phyloP scores from a whole-genome alignment of 108 stramenopile genomes.

The Stephanodiscus triporus region DNA sequence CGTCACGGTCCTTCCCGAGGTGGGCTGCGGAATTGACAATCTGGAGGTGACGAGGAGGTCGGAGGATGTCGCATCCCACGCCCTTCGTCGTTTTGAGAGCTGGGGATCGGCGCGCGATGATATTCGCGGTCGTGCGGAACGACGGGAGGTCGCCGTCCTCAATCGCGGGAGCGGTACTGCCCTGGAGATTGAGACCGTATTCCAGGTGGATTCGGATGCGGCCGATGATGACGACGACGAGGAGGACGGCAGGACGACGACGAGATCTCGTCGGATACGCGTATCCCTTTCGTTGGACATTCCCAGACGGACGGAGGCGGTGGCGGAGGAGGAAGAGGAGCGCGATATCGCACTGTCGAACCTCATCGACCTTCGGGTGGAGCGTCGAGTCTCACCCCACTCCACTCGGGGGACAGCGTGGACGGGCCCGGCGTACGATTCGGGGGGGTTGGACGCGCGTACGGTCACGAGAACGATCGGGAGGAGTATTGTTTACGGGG shows the following conservation, averaged over 20 bases:
- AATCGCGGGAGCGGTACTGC: not conserved
- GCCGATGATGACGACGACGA: slow-evolving; percentile 4
- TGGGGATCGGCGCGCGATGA: not conserved
- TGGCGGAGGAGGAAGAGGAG: no score
- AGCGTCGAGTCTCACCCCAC: slow-evolving; percentile 13
- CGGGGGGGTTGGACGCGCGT: slow-evolving; percentile 78
- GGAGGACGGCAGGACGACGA: not conserved
- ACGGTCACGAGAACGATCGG: slow-evolving; percentile 69
- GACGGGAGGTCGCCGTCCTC: not conserved
- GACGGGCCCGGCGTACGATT: slow-evolving; percentile 31
- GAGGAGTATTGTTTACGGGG: slow-evolving; percentile 41
- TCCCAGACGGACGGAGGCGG: not conserved
- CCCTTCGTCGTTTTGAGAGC: not conserved
- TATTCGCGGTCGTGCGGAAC: not conserved
- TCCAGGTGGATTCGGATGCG: slow-evolving; percentile 3
- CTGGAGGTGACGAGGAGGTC: slow-evolving; percentile 60
- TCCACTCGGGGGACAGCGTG: slow-evolving; percentile 33
- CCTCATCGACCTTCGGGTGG: slow-evolving; percentile 43
- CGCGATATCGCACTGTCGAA: no score
- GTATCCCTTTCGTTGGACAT: slow-evolving; percentile 30
- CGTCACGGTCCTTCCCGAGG: slow-evolving; percentile 66
- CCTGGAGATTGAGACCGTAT: slow-evolving; percentile 40
- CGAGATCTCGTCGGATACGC: slow-evolving; percentile 28
- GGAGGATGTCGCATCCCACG: not conserved
- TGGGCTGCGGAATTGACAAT: slow-evolving; percentile 82